Conservation (phyloP, 208 protist genomes). For the Tritrichomonas musculus region DNA sequence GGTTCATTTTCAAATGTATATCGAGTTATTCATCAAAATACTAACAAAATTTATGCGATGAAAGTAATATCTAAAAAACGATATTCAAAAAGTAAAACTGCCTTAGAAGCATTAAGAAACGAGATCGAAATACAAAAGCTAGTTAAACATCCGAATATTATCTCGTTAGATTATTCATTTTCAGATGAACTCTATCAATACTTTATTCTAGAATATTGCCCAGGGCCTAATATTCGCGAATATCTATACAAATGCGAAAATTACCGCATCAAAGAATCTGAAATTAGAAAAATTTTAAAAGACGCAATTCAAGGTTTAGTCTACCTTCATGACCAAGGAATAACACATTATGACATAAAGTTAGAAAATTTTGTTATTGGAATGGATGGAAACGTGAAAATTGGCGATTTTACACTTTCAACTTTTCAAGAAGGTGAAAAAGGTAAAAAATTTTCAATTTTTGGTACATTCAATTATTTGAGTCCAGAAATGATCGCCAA, state of each 20-base stretch:
- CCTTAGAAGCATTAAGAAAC: slow-evolving; percentile 58
- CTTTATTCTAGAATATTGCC: slow-evolving; percentile 86
- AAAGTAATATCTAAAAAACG: slow-evolving; percentile 77
- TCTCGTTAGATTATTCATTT: slow-evolving; percentile 81
- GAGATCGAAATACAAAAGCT: slow-evolving; percentile 87
- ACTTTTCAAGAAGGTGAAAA: slow-evolving; percentile 70
- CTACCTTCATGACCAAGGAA: slow-evolving; percentile 38
- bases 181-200: slow-evolving; percentile 82
- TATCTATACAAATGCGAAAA: background rate
- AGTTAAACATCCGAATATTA: slow-evolving; percentile 82
- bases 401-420: slow-evolving; percentile 83
- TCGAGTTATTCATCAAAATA: background rate
- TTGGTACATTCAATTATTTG: slow-evolving; percentile 24
- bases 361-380: slow-evolving; percentile 86
- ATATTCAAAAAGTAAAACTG: background rate
- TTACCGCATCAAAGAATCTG: background rate
- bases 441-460: slow-evolving; percentile 66
- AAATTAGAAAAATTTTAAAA: background rate
- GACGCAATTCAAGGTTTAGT: background rate
- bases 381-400: slow-evolving; percentile 68
- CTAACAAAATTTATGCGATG: slow-evolving; percentile 65
- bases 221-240: background rate
- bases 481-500: background rate
- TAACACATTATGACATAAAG: slow-evolving; percentile 94
- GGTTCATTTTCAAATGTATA: background rate